These are phyloP conservation scores for Capronia coronata DNA, from an alignment of 2,329 filamentous ascomycete genomes.

Conservation along the genomic window DNA sequence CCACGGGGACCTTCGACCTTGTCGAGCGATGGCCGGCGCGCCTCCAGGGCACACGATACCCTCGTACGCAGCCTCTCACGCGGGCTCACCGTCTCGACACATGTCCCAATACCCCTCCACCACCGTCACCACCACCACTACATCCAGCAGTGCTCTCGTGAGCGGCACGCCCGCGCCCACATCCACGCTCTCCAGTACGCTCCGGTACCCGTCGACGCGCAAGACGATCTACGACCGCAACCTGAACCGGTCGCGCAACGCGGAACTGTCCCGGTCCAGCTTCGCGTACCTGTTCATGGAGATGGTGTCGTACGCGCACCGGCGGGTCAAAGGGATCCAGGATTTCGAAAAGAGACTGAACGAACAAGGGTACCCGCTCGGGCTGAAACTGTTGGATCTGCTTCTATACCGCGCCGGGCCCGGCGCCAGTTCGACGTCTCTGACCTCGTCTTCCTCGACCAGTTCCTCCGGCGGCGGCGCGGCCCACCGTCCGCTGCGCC, in stretches of 20 bases:
- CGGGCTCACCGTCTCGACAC: slow-evolving; percentile 24
- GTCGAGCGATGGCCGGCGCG: slow-evolving; percentile 4
- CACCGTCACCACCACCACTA: no score
- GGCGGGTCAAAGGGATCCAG: slow-evolving; percentile 81
- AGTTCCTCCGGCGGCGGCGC: slow-evolving; percentile 48
- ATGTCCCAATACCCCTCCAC: slow-evolving; percentile 22
- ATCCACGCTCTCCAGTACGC: slow-evolving; percentile 41
- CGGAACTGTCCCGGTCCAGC: slow-evolving; percentile 84
- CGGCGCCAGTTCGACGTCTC: slow-evolving; percentile 79
- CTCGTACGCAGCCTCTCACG: slow-evolving; percentile 24
- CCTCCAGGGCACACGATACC: slow-evolving; percentile 10
- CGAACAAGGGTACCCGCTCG: slow-evolving; percentile 84
- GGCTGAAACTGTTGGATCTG: slow-evolving; percentile 89
- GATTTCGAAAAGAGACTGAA: slow-evolving; percentile 90
- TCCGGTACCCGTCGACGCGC: slow-evolving; percentile 84
- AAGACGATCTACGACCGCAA: slow-evolving; percentile 98
- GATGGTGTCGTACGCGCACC: slow-evolving; percentile 93
- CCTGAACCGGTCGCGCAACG: slow-evolving; percentile 78
- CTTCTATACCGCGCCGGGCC: slow-evolving; percentile 77
- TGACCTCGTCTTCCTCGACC: slow-evolving; percentile 60
- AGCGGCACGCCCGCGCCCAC: slow-evolving; percentile 44
- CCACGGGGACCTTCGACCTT: background rate
- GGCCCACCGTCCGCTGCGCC: slow-evolving; percentile 73
- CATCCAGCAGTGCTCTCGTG: slow-evolving; percentile 10
- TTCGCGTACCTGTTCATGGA: slow-evolving; percentile 95